Conservation (phyloP, 208 protist species). For the Leishmania mexicana region DNA sequence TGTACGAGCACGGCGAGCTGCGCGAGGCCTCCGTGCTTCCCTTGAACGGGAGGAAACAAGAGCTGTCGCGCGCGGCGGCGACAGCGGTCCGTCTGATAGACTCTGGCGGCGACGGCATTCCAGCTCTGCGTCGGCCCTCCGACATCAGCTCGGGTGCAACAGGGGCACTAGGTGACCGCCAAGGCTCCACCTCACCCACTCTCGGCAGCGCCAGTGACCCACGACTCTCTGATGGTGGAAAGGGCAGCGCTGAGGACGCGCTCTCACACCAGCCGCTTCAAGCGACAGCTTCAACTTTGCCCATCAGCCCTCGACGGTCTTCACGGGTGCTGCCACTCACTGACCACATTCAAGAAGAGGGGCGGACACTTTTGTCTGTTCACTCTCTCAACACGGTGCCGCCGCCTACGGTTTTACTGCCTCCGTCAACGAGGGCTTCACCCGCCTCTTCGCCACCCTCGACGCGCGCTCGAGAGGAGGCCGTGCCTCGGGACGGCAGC, state of each 20-base stretch:
- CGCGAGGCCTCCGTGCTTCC: slow-evolving; percentile 48
- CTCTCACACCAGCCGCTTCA: background rate
- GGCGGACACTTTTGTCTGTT: slow-evolving; percentile 10
- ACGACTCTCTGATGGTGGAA: slow-evolving; percentile 7
- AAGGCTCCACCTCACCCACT: slow-evolving; percentile 19
- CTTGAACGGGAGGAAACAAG: slow-evolving; percentile 52
- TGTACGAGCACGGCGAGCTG: slow-evolving; percentile 72
- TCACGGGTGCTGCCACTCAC: slow-evolving; percentile 21
- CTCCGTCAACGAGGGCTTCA: background rate
- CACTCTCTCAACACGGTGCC: background rate
- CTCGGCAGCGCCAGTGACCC: slow-evolving; percentile 19
- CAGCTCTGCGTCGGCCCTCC: slow-evolving; percentile 15
- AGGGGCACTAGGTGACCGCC: background rate
- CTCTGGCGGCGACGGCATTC: slow-evolving; percentile 10
- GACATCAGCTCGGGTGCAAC: background rate
- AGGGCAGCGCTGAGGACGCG: slow-evolving; percentile 8
- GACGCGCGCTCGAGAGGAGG: background rate
- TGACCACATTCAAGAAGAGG: slow-evolving; percentile 19
- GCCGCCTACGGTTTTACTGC: background rate
- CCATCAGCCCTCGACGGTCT: slow-evolving; percentile 15
- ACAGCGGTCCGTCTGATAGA: slow-evolving; percentile 49
- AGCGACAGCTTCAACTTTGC: background rate
- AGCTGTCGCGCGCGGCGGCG: slow-evolving; percentile 47
- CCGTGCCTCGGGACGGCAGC: background rate
- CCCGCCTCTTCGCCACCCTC: background rate